Evolutionary conservation across 2,329 filamentous ascomycete species (phyloP).

Genomic region (Cladorrhinum sp.): DNA sequence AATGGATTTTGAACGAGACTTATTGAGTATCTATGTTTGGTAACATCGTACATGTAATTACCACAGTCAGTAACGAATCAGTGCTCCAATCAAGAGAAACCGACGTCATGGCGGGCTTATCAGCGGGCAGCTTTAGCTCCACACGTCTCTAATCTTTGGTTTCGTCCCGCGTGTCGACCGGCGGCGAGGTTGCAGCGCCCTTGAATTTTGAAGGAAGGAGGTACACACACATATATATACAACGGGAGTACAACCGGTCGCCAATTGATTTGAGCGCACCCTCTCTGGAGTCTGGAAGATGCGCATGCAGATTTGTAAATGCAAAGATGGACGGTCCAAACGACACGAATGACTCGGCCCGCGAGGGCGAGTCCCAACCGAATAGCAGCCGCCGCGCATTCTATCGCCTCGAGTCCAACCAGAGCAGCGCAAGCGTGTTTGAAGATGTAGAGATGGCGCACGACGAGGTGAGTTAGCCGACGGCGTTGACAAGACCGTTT

Average conservation of each 20-base stretch:
- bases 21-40: background rate
- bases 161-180: background rate
- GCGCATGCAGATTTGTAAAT: constrained; percentile 1
- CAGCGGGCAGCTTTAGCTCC: constrained; percentile 5
- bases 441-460: constrained; percentile 99
- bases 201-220: no score
- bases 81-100: background rate
- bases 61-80: background rate
- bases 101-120: constrained; percentile 16
- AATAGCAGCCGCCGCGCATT: constrained; percentile 34
- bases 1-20: background rate
- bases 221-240: background rate
- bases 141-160: constrained; percentile 2
- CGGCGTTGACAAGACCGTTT: background rate
- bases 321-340: constrained; percentile 15
- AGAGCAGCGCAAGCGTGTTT: constrained; percentile 76
- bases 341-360: constrained; percentile 19
- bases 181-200: background rate
- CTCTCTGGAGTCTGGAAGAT: constrained; percentile 13
- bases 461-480: constrained; percentile 65
- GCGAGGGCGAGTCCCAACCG: constrained; percentile 22
- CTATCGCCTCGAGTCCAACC: constrained; percentile 66
- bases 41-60: background rate
- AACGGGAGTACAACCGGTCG: background rate
- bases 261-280: background rate